Percentiles rank a stretch among this genome's conserved stretches.
Evolutionary conservation across 2,329 filamentous ascomycete genomes (phyloP).

Genomic region (Exophiala calicioides): DNA sequence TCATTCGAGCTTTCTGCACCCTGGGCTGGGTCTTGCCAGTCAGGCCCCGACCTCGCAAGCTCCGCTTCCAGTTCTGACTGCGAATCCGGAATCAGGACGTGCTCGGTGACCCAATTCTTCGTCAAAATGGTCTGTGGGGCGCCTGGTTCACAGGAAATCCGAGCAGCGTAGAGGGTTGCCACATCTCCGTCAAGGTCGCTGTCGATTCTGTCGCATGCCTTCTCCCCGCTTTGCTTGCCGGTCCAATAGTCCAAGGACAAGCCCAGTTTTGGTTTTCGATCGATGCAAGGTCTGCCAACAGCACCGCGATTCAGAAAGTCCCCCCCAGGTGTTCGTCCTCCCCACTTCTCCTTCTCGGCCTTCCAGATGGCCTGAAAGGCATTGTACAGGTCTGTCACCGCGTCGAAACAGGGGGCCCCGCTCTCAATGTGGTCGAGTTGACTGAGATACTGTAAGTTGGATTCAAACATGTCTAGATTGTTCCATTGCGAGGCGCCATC

Average conservation of each 20-base stretch:
- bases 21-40: slow-evolving; percentile 29
- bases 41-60: slow-evolving; percentile 41
- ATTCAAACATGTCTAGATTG: slow-evolving; percentile 42
- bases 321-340: slow-evolving; percentile 35
- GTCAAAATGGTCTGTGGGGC: slow-evolving; percentile 47
- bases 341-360: slow-evolving; percentile 40
- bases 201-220: slow-evolving; percentile 30
- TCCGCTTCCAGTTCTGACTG: slow-evolving; percentile 41
- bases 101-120: slow-evolving; percentile 45
- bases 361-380: slow-evolving; percentile 47
- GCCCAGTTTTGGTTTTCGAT: slow-evolving; percentile 42
- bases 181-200: slow-evolving; percentile 29
- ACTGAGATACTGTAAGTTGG: slow-evolving; percentile 47
- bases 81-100: slow-evolving; percentile 36
- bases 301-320: slow-evolving; percentile 45
- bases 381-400: slow-evolving; percentile 46
- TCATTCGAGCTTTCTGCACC: slow-evolving; percentile 4
- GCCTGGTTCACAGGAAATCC: slow-evolving; percentile 48
- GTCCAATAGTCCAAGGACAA: slow-evolving; percentile 47
- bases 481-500: slow-evolving; percentile 32
- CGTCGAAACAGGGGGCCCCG: slow-evolving; percentile 49
- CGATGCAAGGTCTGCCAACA: slow-evolving; percentile 45
- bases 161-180: slow-evolving; percentile 38
- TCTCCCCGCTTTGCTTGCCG: slow-evolving; percentile 23
- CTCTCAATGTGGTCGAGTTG: slow-evolving; percentile 47